These are phyloP conservation scores for Fusarium bulbicola DNA, from an alignment of 2,329 filamentous ascomycete genomes.

Conservation along the genomic window DNA sequence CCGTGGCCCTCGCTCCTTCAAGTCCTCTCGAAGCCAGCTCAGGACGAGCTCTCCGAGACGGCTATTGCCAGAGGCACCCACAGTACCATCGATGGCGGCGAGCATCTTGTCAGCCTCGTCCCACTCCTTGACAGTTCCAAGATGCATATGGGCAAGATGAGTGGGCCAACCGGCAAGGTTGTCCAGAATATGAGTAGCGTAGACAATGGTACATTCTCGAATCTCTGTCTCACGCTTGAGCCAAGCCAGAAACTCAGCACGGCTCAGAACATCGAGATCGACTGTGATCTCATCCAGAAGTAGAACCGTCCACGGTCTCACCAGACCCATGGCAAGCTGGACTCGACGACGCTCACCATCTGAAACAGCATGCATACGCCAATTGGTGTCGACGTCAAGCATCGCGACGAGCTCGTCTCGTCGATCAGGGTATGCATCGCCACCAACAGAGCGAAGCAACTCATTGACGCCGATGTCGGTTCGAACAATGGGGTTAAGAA, in stretches of 20 bases:
- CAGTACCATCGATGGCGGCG: constrained; percentile 54
- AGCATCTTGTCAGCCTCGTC: constrained; percentile 78
- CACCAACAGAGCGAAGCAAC: constrained; percentile 85
- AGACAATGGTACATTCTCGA: constrained; percentile 89
- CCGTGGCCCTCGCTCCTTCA: constrained; percentile 80
- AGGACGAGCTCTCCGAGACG: constrained; percentile 87
- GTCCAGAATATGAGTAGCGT: constrained; percentile 96
- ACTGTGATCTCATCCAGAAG: constrained; percentile 97
- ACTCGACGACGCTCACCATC: constrained; percentile 93
- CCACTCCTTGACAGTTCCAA: constrained; percentile 89
- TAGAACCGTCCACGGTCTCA: constrained; percentile 90
- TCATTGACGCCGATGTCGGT: constrained; percentile 93
- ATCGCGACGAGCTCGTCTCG: constrained; percentile 88
- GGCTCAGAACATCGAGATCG: constrained; percentile 87
- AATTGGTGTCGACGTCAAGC: constrained; percentile 88
- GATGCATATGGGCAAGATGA: constrained; percentile 93
- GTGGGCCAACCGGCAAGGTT: constrained; percentile 95
- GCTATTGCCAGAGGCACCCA: constrained; percentile 72
- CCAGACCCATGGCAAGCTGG: constrained; percentile 93
- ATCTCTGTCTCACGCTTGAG: constrained; percentile 86
- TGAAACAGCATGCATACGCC: constrained; percentile 96
- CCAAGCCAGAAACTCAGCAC: constrained; percentile 86
- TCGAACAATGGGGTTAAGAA: constrained; percentile 94
- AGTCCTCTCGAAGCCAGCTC: constrained; percentile 84
- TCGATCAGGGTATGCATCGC: constrained; percentile 81